These are phyloP conservation scores for Arabidopsis thaliana DNA, from an alignment of 345 rosid species.

Conservation along the genomic window DNA sequence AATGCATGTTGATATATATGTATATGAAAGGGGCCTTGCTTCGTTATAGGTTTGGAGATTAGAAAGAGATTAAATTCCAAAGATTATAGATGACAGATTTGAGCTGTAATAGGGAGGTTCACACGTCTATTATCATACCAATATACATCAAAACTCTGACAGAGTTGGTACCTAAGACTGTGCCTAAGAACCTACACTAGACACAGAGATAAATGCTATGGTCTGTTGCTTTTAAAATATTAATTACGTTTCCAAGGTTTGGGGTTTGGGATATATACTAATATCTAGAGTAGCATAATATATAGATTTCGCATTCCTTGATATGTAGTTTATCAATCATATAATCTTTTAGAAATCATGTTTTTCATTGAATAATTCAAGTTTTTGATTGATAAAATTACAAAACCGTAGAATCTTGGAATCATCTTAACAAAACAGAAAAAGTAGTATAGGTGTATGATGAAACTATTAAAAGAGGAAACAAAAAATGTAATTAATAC, in stretches of 20 bases:
- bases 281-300: neutral
- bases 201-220: neutral
- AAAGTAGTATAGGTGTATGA: neutral
- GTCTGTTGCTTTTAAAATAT: neutral
- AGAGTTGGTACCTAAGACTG: slow-evolving; percentile 20
- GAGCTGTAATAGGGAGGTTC: slow-evolving; percentile 29
- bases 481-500: neutral
- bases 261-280: neutral
- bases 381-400: neutral
- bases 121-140: slow-evolving; percentile 20
- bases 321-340: neutral
- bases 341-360: neutral
- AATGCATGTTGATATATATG: slow-evolving; percentile 1
- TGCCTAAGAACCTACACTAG: slow-evolving; percentile 25
- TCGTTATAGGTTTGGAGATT: slow-evolving; percentile 16
- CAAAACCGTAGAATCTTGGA: neutral
- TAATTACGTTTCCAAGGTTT: neutral
- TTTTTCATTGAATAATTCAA: neutral
- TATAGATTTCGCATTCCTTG: neutral
- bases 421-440: neutral
- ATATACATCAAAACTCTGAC: slow-evolving; percentile 17
- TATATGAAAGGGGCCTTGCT: slow-evolving; percentile 5
- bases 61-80: slow-evolving; percentile 23
- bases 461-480: neutral
- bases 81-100: slow-evolving; percentile 16